Conservation (phyloP, 768 basidiomycete genomes). For the Russula vinacea region DNA sequence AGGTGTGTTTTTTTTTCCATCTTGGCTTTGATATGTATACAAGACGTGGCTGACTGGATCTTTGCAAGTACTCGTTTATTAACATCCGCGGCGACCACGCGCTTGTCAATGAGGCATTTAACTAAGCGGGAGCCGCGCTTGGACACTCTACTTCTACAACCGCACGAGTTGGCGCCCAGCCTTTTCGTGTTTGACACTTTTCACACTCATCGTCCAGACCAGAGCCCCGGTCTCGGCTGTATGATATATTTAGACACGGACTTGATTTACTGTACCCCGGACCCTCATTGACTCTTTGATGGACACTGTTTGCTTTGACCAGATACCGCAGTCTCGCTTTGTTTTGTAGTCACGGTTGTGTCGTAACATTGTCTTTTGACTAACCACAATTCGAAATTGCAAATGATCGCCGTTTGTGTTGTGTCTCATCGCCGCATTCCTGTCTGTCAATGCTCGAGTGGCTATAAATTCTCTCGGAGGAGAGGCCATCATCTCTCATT, state of each 20-base stretch:
- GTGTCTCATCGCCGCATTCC: not conserved
- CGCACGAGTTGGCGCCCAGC: not conserved
- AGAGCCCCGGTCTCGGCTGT: not conserved
- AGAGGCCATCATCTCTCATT: not conserved
- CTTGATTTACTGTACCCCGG: not conserved
- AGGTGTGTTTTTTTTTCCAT: constrained; percentile 36
- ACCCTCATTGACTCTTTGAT: not conserved
- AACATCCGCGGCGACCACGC: constrained; percentile 13
- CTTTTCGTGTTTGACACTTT: not conserved
- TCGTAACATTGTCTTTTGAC: not conserved
- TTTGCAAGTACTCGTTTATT: constrained; percentile 39
- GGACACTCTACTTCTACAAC: not conserved
- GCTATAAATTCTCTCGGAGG: constrained; percentile 2
- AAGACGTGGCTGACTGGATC: not conserved
- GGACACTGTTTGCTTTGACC: not conserved
- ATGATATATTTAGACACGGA: not conserved
- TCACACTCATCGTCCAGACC: not conserved
- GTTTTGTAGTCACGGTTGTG: not conserved
- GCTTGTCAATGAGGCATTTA: constrained; percentile 7
- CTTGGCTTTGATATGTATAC: not conserved
- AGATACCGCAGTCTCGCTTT: not conserved
- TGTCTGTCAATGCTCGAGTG: no score
- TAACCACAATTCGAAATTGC: not conserved
- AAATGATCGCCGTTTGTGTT: no score
- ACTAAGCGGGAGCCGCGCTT: not conserved